Conservation (phyloP, 108 stramenopile species). For the Cyclotella kingstonii region DNA sequence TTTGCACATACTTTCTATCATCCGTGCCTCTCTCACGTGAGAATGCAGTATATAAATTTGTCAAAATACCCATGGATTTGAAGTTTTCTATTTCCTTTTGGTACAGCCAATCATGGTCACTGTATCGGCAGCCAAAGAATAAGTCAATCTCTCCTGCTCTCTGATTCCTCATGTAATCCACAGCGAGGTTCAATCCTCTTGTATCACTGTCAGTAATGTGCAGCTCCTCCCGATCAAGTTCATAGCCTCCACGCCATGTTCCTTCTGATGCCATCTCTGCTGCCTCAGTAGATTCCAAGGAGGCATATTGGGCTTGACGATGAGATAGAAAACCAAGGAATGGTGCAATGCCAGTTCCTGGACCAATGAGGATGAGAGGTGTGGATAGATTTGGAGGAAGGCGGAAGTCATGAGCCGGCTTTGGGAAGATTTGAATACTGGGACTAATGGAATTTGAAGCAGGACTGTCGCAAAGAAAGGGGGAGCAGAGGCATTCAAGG, state of each 20-base stretch:
- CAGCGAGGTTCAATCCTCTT: constrained; percentile 53
- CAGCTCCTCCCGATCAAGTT: constrained; percentile 75
- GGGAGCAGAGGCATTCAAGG: constrained; percentile 67
- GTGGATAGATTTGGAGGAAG: constrained; percentile 64
- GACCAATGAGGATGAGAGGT: constrained; percentile 94
- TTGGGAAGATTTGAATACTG: constrained; percentile 76
- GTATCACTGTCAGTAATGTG: constrained; percentile 42
- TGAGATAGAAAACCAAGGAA: constrained; percentile 93
- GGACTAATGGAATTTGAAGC: constrained; percentile 11
- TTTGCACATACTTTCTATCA: constrained; percentile 88
- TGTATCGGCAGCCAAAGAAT: constrained; percentile 95
- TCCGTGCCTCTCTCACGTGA: constrained; percentile 68
- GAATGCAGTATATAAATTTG: constrained; percentile 82
- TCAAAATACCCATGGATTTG: constrained; percentile 61
- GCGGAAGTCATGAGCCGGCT: constrained; percentile 82
- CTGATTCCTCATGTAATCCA: constrained; percentile 63
- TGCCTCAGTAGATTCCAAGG: constrained; percentile 35
- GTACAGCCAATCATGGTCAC: constrained; percentile 92
- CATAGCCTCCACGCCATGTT: constrained; percentile 79
- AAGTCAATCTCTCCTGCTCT: constrained; percentile 66
- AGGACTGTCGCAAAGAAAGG: constrained; percentile 42
- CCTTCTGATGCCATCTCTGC: constrained; percentile 68
- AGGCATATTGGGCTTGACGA: constrained; percentile 54
- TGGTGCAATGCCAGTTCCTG: constrained; percentile 98
- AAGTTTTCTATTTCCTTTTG: constrained; percentile 74